Evolutionary conservation across 2,329 filamentous ascomycete genomes (phyloP), one percentile per base, ranked within the genome.

Genomic region (Metarhizium guizhouense): DNA sequence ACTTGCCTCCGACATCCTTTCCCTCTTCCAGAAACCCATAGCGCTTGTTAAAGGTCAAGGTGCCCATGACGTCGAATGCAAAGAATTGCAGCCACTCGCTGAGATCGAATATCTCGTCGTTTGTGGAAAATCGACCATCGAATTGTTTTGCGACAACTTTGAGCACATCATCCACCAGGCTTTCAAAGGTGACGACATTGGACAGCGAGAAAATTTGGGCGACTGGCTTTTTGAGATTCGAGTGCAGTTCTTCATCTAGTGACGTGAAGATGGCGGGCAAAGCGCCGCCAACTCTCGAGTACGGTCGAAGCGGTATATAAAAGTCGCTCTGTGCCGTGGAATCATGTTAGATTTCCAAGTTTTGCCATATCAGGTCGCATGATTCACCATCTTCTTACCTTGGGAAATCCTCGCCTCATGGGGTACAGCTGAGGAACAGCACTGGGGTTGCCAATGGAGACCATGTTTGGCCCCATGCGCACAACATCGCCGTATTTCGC

Each of bases 391-490:
- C 38, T 40, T 40, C 38, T 16, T 40, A 57, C 60, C 51, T 61
- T 61, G 3, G 25, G 40, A 47, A 58, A 61, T 18, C 57, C 57
- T 29, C 32, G 56, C 10, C 40, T 30, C 6, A 59, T 60, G 18
- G 56, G 56, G 51, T 60, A 60, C 11, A 59, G 51, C 3, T 48
- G 38, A 2, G 52, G 47, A 43, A 61, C 57, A 30, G 55, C 47
- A 1, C 47, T 59, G 4, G 54, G 53, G 42, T 62, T 53, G 0
- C 57, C 58, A 3, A 63, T 51, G 7, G 57, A 55, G 2, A 63
- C 61, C 38, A 59, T 55, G 40, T 61, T 60, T 3, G 61, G 61
- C 8, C 55, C 61, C 1, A 53, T 57, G 18, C 61, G 56, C 8
- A 63, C 60, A 14, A 63, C 38, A 6, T 49, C 13, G 1, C 61